Base-by-base conservation (phyloP, 345 rosid genomes). In the Heritiera littoralis region DNA sequence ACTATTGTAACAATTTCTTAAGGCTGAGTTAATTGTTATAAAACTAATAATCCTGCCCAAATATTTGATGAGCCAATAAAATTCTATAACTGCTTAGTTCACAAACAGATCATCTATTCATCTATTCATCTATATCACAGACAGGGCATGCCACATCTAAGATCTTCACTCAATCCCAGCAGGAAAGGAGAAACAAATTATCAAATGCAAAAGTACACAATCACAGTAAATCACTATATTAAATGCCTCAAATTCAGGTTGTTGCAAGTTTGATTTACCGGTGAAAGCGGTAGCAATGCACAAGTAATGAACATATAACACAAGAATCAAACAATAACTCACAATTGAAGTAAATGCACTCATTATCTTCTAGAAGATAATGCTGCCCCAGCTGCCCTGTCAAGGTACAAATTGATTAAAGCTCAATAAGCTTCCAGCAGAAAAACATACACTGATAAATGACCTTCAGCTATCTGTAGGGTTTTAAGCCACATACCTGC, bases 401-500 rank as follows among this genome's bases (percentile, higher is more conserved):
- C 82, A 78, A 17, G 14, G 40, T 35, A 72, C 32, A 81, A 15
- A 17, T 65, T 46, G 73, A 51, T 7, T 4, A 12, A 30, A 30
- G 32, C 43, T 55, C 40, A 7, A 58, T 55, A 13, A 61, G 13
- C 30, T 30, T 17, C 1, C n/a, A 18, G 23, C 56, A 45, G 2
- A 52, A 30, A 51, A 4, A 18, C 15, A 71, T 15, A 18, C 11
- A 52, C 20, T 30, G 11, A 51, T 30, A 51, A 52, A 72, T 48
- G 40, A 45, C 14, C 43, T 46, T 48, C 48, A 46, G 72, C 58
- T 18, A 32, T 30, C 41, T 9, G 45, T 43, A 32, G 28, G n/a
- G 28, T 63, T 30, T 70, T n/a, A 63, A 58, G 66, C 35, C 59
- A n/a, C 32, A 45, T 83, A 90, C 97, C 93, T 91, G 86, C 91